Conservation (phyloP, 768 basidiomycete genomes). For the Amyloporia xantha region DNA sequence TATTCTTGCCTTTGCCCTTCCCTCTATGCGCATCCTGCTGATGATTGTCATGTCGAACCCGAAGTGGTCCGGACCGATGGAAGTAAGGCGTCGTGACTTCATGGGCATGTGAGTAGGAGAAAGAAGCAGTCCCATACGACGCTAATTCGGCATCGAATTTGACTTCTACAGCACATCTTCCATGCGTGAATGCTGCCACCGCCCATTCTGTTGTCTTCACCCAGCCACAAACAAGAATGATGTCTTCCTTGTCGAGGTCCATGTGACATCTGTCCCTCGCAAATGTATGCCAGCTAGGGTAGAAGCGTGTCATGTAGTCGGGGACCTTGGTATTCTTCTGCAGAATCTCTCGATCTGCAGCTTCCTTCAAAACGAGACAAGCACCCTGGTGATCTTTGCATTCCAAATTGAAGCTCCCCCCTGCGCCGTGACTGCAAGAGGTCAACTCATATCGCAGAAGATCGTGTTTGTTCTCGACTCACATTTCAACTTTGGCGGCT, state of each 20-base stretch:
- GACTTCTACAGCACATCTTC: neutral
- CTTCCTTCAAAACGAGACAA: constrained; percentile 2
- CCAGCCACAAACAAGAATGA: constrained; percentile 11
- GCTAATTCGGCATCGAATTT: constrained; percentile 1
- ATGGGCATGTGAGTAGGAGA: neutral
- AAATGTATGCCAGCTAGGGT: constrained; percentile 5
- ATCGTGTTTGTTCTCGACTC: neutral
- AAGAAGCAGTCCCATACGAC: neutral
- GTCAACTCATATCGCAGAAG: too few species aligned
- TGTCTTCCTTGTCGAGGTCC: neutral
- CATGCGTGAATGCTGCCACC: constrained; percentile 3
- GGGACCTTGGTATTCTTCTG: constrained; percentile 5
- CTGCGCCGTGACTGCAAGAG: neutral
- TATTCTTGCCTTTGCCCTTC: neutral
- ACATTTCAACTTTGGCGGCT: neutral
- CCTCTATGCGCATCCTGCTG: neutral
- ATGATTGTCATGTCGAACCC: too few species aligned
- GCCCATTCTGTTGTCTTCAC: constrained; percentile 13
- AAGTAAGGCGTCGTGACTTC: neutral
- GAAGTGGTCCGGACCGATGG: neutral
- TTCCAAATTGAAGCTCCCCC: constrained; percentile 1
- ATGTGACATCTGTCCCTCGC: constrained; percentile 1
- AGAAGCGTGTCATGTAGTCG: constrained; percentile 6
- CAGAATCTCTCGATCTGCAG: constrained; percentile 1
- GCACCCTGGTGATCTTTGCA: constrained; percentile 9